Evolutionary conservation across 2,329 filamentous ascomycete species (phyloP).

Genomic region (Penicillium oxalicum): DNA sequence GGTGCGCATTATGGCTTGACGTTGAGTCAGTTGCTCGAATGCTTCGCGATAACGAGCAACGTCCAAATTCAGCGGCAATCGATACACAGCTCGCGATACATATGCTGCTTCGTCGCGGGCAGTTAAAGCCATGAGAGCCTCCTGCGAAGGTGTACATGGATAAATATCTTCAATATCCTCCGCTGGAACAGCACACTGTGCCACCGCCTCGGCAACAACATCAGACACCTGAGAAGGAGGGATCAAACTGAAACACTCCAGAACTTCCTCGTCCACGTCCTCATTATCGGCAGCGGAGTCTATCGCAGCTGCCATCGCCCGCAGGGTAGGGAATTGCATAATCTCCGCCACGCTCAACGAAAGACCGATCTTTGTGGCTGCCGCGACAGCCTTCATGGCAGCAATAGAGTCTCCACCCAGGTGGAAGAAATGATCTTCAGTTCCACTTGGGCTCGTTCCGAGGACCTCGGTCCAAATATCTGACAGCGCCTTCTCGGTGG

Average conservation of each 20-base stretch:
- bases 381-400: conserved; percentile 5
- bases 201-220: not conserved
- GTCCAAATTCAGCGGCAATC: not conserved
- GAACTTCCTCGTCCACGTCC: not conserved
- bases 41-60: not conserved
- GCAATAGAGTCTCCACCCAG: conserved; percentile 7
- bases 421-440: conserved; percentile 8
- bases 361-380: not conserved
- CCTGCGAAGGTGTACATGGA: not conserved
- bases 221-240: not conserved
- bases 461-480: not conserved
- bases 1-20: conserved; percentile 1
- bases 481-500: not conserved
- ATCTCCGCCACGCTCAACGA: conserved; percentile 5
- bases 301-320: not conserved
- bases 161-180: conserved; percentile 1
- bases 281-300: not conserved
- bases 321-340: conserved; percentile 2
- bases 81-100: not conserved
- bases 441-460: not conserved
- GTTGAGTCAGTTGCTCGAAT: not conserved
- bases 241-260: not conserved
- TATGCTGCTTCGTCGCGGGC: not conserved
- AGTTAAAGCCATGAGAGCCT: not conserved
- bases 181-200: conserved; percentile 1